These are phyloP conservation scores for Colletotrichum aenigma DNA, from an alignment of 2,329 filamentous ascomycete species.

Conservation along the genomic window DNA sequence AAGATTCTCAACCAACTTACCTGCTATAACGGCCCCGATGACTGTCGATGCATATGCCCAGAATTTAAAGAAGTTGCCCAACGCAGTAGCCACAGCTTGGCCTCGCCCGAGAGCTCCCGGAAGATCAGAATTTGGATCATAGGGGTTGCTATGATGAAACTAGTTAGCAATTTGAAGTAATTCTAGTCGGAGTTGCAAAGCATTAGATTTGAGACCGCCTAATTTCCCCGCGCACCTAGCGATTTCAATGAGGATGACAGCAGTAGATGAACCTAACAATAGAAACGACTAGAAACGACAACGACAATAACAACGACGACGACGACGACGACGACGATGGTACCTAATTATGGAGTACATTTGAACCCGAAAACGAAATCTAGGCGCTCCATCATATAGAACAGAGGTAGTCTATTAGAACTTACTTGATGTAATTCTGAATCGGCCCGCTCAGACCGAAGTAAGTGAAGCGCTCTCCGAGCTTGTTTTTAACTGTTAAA, in stretches of 20 bases:
- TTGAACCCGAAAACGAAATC: not conserved
- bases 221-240: rapidly evolving
- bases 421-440: slow-evolving; percentile 34
- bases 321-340: not conserved
- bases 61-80: slow-evolving; percentile 32
- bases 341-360: not conserved
- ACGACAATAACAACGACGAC: not conserved
- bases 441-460: slow-evolving; percentile 34
- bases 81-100: slow-evolving; percentile 20
- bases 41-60: slow-evolving; percentile 23
- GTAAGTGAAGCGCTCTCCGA: slow-evolving; percentile 34
- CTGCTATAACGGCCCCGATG: not conserved
- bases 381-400: not conserved
- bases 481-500: slow-evolving; percentile 1
- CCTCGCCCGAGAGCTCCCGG: slow-evolving; percentile 22
- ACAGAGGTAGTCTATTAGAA: not conserved
- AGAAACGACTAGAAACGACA: not conserved
- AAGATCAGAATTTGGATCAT: slow-evolving; percentile 23
- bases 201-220: not conserved
- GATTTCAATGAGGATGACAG: rapidly evolving
- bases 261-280: not conserved
- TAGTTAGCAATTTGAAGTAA: not conserved
- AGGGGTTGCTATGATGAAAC: slow-evolving; percentile 17
- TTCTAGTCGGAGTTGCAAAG: rapidly evolving
- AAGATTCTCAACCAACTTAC: not conserved